These are phyloP conservation scores for Gorgonomyces haynaldii DNA, from an alignment of 192 early-diverging fungal genomes.

Conservation along the genomic window DNA sequence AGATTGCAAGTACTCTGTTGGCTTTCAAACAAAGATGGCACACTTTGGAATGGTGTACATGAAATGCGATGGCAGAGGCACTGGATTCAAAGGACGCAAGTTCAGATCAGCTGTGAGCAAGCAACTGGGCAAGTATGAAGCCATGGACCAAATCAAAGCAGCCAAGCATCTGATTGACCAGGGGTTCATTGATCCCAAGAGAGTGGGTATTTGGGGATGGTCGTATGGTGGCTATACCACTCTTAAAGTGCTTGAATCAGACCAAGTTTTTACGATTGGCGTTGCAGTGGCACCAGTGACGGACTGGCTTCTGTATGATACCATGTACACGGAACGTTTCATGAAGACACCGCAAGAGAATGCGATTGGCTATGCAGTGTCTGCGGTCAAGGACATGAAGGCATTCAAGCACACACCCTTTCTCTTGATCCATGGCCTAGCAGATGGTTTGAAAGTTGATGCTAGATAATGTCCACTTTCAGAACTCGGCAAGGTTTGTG, in stretches of 20 bases:
- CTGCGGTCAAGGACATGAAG: slow-evolving; percentile 63
- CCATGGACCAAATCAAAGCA: slow-evolving; percentile 76
- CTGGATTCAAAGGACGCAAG: slow-evolving; percentile 70
- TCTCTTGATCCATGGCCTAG: slow-evolving; percentile 82
- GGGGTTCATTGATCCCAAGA: slow-evolving; percentile 65
- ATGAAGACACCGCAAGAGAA: slow-evolving; percentile 83
- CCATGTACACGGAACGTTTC: slow-evolving; percentile 93
- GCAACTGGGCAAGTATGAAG: slow-evolving; percentile 71
- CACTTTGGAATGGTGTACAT: slow-evolving; percentile 23
- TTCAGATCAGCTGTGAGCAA: slow-evolving; percentile 65
- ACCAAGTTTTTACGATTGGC: slow-evolving; percentile 68
- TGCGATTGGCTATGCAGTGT: slow-evolving; percentile 61
- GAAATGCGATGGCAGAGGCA: slow-evolving; percentile 76
- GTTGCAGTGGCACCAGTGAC: slow-evolving; percentile 96
- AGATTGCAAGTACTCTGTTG: slow-evolving; percentile 13
- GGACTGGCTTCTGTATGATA: slow-evolving; percentile 74
- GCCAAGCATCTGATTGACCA: slow-evolving; percentile 34
- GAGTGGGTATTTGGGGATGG: slow-evolving; percentile 95
- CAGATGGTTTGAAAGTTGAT: slow-evolving; percentile 51
- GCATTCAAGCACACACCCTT: slow-evolving; percentile 70
- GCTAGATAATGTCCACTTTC: slow-evolving; percentile 66
- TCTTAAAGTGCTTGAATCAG: slow-evolving; percentile 69
- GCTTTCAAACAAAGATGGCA: slow-evolving; percentile 28
- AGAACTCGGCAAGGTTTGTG: slow-evolving; percentile 71
- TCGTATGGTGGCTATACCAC: slow-evolving; percentile 88